Evolutionary conservation across 208 protist genomes (phyloP).

Genomic region (Leishmania guyanensis): DNA sequence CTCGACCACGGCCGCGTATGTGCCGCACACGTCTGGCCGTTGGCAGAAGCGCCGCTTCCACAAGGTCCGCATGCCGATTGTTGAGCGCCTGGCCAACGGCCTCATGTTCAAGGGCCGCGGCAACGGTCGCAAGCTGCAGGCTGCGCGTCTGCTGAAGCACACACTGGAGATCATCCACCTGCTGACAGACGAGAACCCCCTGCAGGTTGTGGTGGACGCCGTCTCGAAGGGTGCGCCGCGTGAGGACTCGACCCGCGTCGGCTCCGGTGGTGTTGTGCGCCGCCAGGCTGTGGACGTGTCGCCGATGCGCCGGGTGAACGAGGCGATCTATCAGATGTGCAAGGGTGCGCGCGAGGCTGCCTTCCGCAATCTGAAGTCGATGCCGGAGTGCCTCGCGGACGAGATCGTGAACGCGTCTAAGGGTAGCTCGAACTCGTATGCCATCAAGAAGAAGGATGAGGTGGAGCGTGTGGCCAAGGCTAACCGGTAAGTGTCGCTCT

Average conservation of each 20-base stretch:
- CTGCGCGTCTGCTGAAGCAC: slow-evolving; percentile 98
- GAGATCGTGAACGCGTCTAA: slow-evolving; percentile 99
- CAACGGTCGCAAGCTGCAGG: slow-evolving; percentile 99
- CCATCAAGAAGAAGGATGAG: slow-evolving; percentile 99
- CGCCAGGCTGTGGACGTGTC: slow-evolving; percentile 99
- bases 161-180: slow-evolving; percentile 99
- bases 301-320: slow-evolving; percentile 99
- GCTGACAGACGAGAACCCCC: slow-evolving; percentile 98
- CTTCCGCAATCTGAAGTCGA: slow-evolving; percentile 99
- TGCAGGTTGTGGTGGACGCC: slow-evolving; percentile 99
- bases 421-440: slow-evolving; percentile 98
- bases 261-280: slow-evolving; percentile 98
- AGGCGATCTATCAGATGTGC: slow-evolving; percentile 98
- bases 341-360: slow-evolving; percentile 97
- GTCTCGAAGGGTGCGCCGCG: slow-evolving; percentile 98
- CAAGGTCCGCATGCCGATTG: slow-evolving; percentile 97
- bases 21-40: slow-evolving; percentile 99
- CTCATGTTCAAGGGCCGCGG: slow-evolving; percentile 99
- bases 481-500: slow-evolving; percentile 96
- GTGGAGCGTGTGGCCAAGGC: slow-evolving; percentile 99
- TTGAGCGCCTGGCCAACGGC: slow-evolving; percentile 96
- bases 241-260: slow-evolving; percentile 99
- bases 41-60: slow-evolving; percentile 99
- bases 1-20: slow-evolving; percentile 93
- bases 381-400: slow-evolving; percentile 99